Percentiles rank a stretch among this genome's conserved stretches.
Conservation (phyloP, 177 flowering plant species). For the Vitis hybrid region DNA sequence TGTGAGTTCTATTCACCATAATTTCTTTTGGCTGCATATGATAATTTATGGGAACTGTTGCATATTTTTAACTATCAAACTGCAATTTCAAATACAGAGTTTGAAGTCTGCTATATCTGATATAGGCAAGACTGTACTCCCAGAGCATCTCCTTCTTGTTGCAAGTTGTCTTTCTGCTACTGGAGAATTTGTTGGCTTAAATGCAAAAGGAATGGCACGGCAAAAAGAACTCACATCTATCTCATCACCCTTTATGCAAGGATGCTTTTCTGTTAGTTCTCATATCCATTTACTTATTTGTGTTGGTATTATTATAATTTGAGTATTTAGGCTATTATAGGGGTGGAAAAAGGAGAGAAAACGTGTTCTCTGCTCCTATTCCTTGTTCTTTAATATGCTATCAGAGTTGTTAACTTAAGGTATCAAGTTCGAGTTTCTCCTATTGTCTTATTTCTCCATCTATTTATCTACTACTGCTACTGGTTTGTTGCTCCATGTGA, state of each 20-base stretch:
- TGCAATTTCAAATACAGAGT: constrained; percentile 44
- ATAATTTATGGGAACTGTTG: background rate
- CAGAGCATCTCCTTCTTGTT: constrained; percentile 67
- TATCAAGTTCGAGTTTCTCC: too few relatives aligned
- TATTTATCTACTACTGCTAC: too few relatives aligned
- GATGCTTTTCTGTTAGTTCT: constrained; percentile 74
- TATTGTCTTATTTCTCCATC: too few relatives aligned
- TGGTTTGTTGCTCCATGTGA: too few relatives aligned
- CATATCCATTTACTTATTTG: background rate
- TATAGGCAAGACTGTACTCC: constrained; percentile 65
- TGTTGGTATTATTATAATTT: too few relatives aligned
- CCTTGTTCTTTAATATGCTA: too few relatives aligned
- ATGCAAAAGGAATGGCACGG: constrained; percentile 54
- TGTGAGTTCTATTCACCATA: constrained; percentile 36
- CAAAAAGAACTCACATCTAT: constrained; percentile 54
- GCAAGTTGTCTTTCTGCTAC: constrained; percentile 71
- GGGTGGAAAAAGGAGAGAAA: too few relatives aligned
- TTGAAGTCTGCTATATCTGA: constrained; percentile 63
- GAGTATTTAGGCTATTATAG: too few relatives aligned
- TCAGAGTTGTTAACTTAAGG: too few relatives aligned
- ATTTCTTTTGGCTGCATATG: constrained; percentile 3
- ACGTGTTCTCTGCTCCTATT: too few relatives aligned
- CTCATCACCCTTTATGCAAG: constrained; percentile 76
- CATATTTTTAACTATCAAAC: background rate
- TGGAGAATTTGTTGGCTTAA: constrained; percentile 84